Evolutionary conservation across 2,329 filamentous ascomycete genomes (phyloP), one percentile per base, ranked within the genome.

Genomic region (Canariomyces notabilis): DNA sequence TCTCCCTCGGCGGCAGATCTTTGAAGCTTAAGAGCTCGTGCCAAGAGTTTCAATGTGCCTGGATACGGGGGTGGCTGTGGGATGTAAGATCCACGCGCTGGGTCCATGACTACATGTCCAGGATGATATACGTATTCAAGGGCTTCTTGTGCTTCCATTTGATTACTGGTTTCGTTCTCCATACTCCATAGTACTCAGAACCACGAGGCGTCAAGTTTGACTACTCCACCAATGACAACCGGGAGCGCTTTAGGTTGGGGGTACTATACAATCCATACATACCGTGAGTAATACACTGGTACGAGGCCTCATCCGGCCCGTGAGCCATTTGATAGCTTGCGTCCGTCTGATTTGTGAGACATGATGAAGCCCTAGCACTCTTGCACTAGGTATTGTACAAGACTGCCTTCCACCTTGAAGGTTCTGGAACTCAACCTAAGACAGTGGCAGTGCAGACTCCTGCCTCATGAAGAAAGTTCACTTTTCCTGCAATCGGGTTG

Each of bases 381-480:
- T 42, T 19, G 32, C 38, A 32, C 31, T 7, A 2, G 21, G 8
- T 44, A 19, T 32, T 16, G 42, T 33, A n/a, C n/a, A n/a, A n/a
- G n/a, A n/a, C n/a, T n/a, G n/a, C n/a, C n/a, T n/a, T n/a, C n/a
- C 26, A 29, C 26, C 9, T 12, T 20, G 35, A 31, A 9, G 18
- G 6, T 35, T 22, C 35, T 26, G 34, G 11, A n/a, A n/a, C n/a
- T n/a, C n/a, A n/a, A n/a, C n/a, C n/a, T n/a, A 18, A 33, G 26
- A 20, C 19, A 26, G 39, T 40, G 37, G 14, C 19, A n/a, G 37
- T 33, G 37, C 32, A 40, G 19, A 38, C 34, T 33, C 7, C 14
- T 45, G 38, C 37, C 21, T 41, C 42, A 41, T 18, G 22, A 22
- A 15, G 20, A 42, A 33, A 37, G n/a, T 33, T 29, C 22, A 21